Conservation (phyloP, 2,329 filamentous ascomycete genomes). For the Claviceps fusiformis region DNA sequence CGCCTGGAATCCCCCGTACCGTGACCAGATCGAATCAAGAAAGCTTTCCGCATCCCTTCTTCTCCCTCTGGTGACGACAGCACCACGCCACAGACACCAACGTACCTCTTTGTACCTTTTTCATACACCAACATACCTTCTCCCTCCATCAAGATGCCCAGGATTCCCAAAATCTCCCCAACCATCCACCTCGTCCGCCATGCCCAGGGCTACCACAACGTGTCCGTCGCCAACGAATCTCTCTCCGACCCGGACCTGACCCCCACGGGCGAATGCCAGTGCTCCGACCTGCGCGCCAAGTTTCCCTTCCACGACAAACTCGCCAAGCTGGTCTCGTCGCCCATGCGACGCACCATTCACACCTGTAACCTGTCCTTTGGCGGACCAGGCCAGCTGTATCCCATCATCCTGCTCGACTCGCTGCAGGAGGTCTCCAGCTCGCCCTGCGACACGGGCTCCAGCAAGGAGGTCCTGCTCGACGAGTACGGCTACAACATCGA, state of each 20-base stretch:
- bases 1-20: no score
- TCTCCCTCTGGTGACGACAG: no score
- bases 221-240: slow-evolving; percentile 52
- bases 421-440: slow-evolving; percentile 65
- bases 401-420: slow-evolving; percentile 55
- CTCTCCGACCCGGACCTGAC: slow-evolving; percentile 72
- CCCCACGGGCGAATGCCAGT: slow-evolving; percentile 62
- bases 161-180: slow-evolving; percentile 27
- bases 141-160: not conserved
- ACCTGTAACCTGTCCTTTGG: slow-evolving; percentile 62
- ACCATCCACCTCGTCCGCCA: slow-evolving; percentile 59
- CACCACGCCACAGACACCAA: no score
- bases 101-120: no score
- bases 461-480: slow-evolving; percentile 35
- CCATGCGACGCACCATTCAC: slow-evolving; percentile 67
- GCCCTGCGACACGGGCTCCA: slow-evolving; percentile 63
- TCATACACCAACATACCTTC: no score
- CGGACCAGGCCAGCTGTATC: slow-evolving; percentile 22
- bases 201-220: slow-evolving; percentile 72
- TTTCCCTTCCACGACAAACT: slow-evolving; percentile 56
- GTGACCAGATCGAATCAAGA: no score
- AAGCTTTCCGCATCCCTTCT: no score
- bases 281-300: slow-evolving; percentile 40
- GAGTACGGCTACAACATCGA: slow-evolving; percentile 55
- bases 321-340: slow-evolving; percentile 63